phyloP scores from a whole-genome alignment of 768 basidiomycete genomes.

The Leccinum subgranulosum region DNA sequence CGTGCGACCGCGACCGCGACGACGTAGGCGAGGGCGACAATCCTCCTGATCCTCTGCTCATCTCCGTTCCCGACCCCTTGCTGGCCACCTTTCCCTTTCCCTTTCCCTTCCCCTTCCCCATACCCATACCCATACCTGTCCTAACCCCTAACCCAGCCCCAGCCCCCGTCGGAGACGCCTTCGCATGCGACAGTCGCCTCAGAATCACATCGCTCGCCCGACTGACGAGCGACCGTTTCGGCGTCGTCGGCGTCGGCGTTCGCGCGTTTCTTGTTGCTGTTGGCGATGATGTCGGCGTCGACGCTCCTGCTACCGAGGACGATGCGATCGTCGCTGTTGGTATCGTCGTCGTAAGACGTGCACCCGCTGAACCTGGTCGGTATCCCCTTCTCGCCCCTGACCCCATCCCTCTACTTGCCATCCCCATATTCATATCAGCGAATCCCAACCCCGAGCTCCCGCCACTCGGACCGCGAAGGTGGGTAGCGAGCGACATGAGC shows the following conservation, averaged over 20 bases:
- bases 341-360: slow-evolving; percentile 16
- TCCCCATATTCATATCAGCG: no score
- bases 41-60: not conserved
- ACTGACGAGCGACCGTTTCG: not conserved
- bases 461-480: slow-evolving; percentile 3
- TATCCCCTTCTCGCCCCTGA: not conserved
- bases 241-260: not conserved
- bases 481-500: slow-evolving; percentile 14
- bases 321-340: no score
- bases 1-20: slow-evolving; percentile 4
- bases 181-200: slow-evolving; percentile 22
- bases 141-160: no score
- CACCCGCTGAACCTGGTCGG: slow-evolving; percentile 26
- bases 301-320: no score
- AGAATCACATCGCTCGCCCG: slow-evolving; percentile 27
- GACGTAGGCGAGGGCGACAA: not conserved
- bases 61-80: no score
- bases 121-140: no score
- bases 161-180: not conserved
- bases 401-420: no score
- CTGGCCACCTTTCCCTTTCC: no score
- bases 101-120: no score
- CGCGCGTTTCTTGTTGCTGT: not conserved
- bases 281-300: no score
- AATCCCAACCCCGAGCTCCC: no score